Percentiles rank a stretch among this genome's conserved stretches.
Conservation (phyloP, 1,139 yeast species). For the Hyphopichia khmerensis region DNA sequence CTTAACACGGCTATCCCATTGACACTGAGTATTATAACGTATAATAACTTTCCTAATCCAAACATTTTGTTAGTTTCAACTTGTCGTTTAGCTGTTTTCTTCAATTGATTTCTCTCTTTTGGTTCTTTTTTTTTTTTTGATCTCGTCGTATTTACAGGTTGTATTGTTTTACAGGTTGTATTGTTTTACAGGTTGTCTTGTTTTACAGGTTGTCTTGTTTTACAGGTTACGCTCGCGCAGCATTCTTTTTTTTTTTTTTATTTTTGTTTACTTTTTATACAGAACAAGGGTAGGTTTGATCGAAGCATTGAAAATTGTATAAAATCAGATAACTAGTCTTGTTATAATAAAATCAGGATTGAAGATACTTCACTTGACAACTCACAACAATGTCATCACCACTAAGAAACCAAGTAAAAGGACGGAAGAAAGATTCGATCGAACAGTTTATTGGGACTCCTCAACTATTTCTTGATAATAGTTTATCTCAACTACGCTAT, state of each 20-base stretch:
- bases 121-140: neutral
- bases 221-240: too few relatives aligned
- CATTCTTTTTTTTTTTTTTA: too few relatives aligned
- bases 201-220: neutral
- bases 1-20: constrained; percentile 50
- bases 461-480: constrained; percentile 63
- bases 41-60: constrained; percentile 46
- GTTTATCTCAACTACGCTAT: constrained; percentile 78
- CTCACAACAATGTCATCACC: constrained; percentile 2
- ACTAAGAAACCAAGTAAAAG: constrained; percentile 16
- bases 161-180: neutral
- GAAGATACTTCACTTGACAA: too few relatives aligned
- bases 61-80: constrained; percentile 26
- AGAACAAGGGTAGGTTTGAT: neutral
- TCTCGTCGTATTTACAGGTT: neutral
- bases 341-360: too few relatives aligned
- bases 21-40: constrained; percentile 38
- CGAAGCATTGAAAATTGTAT: neutral
- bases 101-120: neutral
- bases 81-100: neutral
- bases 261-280: constrained; percentile 1
- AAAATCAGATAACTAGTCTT: too few relatives aligned
- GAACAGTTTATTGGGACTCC: constrained; percentile 63
- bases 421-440: constrained; percentile 61
- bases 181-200: neutral